Evolutionary conservation across 2,329 filamentous ascomycete genomes (phyloP).

Genomic region (Moelleriella libera): DNA sequence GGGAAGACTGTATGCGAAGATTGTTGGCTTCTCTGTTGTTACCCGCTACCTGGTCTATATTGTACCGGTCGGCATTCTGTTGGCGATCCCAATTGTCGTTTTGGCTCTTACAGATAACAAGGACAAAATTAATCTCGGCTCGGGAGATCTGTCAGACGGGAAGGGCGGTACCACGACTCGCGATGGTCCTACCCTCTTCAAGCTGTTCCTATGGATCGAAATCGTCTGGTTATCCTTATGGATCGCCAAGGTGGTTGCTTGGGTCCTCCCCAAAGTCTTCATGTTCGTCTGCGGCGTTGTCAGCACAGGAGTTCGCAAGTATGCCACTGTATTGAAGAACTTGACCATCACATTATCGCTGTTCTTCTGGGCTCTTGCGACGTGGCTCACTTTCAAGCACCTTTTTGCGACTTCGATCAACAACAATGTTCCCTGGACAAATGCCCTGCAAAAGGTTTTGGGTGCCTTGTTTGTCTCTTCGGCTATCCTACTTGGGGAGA

Average conservation of each 20-base stretch:
- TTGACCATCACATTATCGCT: conserved; percentile 53
- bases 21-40: conserved; percentile 48
- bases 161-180: conserved; percentile 1
- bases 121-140: conserved; percentile 22
- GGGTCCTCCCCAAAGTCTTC: conserved; percentile 45
- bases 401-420: conserved; percentile 24
- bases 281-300: conserved; percentile 58
- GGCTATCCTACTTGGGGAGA: conserved; percentile 61
- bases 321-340: conserved; percentile 48
- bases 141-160: conserved; percentile 8
- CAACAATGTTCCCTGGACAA: conserved; percentile 34
- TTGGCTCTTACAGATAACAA: conserved; percentile 28
- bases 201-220: conserved; percentile 56
- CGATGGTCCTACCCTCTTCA: conserved; percentile 36
- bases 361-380: conserved; percentile 53
- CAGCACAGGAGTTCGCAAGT: conserved; percentile 56
- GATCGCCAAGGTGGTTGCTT: conserved; percentile 51
- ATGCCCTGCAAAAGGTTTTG: conserved; percentile 49
- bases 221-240: conserved; percentile 54
- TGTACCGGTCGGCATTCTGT: conserved; percentile 44
- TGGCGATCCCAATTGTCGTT: conserved; percentile 48
- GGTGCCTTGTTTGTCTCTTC: conserved; percentile 54
- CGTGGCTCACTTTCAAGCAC: conserved; percentile 46
- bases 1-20: conserved; percentile 50
- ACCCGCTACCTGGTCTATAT: conserved; percentile 57